Evolutionary conservation across 1,139 yeast species (phyloP), one percentile per base, ranked within the genome.

Genomic region (Yamadazyma diospyri): DNA sequence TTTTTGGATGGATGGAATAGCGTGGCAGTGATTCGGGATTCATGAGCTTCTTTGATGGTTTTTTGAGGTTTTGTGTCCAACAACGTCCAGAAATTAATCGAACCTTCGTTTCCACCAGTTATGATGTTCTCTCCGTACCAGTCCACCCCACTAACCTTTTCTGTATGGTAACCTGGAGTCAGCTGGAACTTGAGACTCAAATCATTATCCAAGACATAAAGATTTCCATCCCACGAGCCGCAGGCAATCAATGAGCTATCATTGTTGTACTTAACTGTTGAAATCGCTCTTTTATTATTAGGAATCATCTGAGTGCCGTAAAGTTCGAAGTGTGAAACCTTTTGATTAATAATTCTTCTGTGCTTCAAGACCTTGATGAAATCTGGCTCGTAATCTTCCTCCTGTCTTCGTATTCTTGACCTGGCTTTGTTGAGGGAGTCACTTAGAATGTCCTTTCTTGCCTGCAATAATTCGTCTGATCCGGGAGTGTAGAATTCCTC

Each of bases 401-500:
- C 45, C 21, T 52, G 74, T 0, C 16, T 15, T 7, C 48, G 39
- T 1, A 76, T 41, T 38, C 94, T 60, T 1, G 40, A 32, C 13
- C 57, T 47, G 0, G 94, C 72, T 16, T 54, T 55, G 0, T 35
- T 33, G 1, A 84, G 46, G 0, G 95, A 81, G 37, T 53, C 59
- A 2, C 57, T 41, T 1, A 87, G 69, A 0, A 89, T 67, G 2
- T 46, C 41, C 25, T 60, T 53, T 33, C 97, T 67, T 0, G 78
- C 69, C 1, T 65, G 60, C n/a, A 71, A 58, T 13, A 88, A 56
- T n/a, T 68, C 73, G 5, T 62, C 59, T 1, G 74, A 56, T 0
- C 95, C 96, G 0, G 94, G 94, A 0, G 96, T 87, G 50, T 80
- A 87, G 50, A 83, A 87, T 39, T 85, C 95, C 38, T 82, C 94